These are phyloP conservation scores for Scenedesmus sp. DNA, from an alignment of 163 green algal species.

Conservation along the genomic window DNA sequence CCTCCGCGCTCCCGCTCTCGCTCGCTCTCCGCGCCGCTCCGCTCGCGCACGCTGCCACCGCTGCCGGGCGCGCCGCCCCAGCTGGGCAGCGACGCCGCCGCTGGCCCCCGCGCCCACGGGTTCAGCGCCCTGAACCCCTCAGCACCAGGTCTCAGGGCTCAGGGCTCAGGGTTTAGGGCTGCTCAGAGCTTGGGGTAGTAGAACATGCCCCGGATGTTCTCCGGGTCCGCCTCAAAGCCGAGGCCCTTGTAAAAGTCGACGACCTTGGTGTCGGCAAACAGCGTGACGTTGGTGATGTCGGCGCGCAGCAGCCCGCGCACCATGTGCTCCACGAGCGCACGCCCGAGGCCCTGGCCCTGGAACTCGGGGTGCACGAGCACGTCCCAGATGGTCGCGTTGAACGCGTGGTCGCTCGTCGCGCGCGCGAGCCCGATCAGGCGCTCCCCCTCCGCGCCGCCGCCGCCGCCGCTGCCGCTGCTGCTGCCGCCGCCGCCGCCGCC, in stretches of 20 bases:
- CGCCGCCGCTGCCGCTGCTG: constrained; percentile 35
- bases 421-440: constrained; percentile 82
- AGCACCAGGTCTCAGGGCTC: too few species aligned
- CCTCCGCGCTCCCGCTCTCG: too few species aligned
- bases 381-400: constrained; percentile 98
- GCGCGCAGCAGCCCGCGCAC: constrained; percentile 64
- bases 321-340: constrained; percentile 92
- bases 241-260: constrained; percentile 93
- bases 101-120: too few species aligned
- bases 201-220: constrained; percentile 80
- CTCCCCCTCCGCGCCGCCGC: constrained; percentile 27
- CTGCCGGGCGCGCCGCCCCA: too few species aligned
- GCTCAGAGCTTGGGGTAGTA: constrained; percentile 31
- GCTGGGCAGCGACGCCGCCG: too few species aligned
- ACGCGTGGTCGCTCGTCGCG: constrained; percentile 92
- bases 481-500: constrained; percentile 10
- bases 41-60: too few species aligned
- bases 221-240: constrained; percentile 92
- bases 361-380: constrained; percentile 77
- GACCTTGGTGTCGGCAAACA: constrained; percentile 94
- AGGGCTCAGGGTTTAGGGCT: too few species aligned
- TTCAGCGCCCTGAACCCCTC: too few species aligned
- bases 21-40: too few species aligned
- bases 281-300: constrained; percentile 93
- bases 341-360: constrained; percentile 88